phyloP scores from a whole-genome alignment of 352 stramenopile genomes.

The Thalassiosira livingstoniorum region DNA sequence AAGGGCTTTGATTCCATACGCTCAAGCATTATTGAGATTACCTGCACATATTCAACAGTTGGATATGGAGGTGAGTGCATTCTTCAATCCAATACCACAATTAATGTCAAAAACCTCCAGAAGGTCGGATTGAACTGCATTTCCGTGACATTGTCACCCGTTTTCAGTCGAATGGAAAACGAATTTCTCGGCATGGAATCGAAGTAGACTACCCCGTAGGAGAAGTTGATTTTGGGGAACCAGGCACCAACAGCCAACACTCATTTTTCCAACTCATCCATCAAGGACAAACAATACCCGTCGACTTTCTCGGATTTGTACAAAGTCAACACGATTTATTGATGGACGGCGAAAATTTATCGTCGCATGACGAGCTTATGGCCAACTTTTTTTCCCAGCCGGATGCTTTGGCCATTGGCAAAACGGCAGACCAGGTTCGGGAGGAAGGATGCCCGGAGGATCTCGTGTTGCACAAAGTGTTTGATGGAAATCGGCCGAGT shows the following conservation, averaged over 20 bases:
- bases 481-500: conserved; percentile 97
- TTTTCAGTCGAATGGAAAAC: conserved; percentile 94
- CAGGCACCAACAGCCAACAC: conserved; percentile 99
- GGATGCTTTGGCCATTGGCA: conserved; percentile 96
- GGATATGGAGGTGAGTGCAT: conserved; percentile 86
- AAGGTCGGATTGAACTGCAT: too few species aligned
- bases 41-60: conserved; percentile 98
- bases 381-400: conserved; percentile 99
- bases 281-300: conserved; percentile 96
- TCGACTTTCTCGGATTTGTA: conserved; percentile 99
- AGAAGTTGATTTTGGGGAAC: conserved; percentile 98
- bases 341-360: conserved; percentile 90
- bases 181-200: conserved; percentile 93
- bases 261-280: conserved; percentile 97
- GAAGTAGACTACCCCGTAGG: conserved; percentile 96
- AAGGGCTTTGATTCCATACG: conserved; percentile 90
- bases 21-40: conserved; percentile 96
- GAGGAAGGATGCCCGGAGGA: conserved; percentile 91
- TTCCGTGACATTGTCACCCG: neutral
- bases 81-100: neutral
- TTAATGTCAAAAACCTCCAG: neutral
- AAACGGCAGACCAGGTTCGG: conserved; percentile 93
- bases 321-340: conserved; percentile 91
- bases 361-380: conserved; percentile 99
- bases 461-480: conserved; percentile 88